phyloP scores from a whole-genome alignment of 306 rosid species.

The Psophocarpus tetragonolobus region DNA sequence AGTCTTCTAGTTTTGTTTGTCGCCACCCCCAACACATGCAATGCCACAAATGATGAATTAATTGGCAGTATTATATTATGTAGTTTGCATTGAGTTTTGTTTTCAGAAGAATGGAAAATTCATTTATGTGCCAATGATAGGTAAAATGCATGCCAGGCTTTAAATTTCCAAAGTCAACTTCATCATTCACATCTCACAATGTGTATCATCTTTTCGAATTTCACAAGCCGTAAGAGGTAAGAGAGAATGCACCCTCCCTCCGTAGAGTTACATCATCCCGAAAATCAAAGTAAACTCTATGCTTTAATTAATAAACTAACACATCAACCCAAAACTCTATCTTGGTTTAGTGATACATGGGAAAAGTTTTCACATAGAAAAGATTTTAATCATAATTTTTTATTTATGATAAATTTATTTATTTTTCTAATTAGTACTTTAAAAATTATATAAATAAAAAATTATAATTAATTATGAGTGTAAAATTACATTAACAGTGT shows the following conservation, averaged over 20 bases:
- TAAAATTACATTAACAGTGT: too few species aligned
- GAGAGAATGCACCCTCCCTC: not conserved
- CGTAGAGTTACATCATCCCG: not conserved
- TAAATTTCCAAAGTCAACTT: conserved; percentile 31
- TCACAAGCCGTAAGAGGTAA: not conserved
- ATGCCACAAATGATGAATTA: conserved; percentile 19
- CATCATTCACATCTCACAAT: not conserved
- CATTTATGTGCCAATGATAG: not conserved
- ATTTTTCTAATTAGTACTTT: too few species aligned
- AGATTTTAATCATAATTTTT: too few species aligned
- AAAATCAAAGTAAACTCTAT: not conserved
- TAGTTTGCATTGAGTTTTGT: conserved; percentile 20
- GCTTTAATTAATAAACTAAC: too few species aligned
- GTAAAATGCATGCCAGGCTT: not conserved
- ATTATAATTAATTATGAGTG: too few species aligned
- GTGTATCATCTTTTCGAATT: not conserved
- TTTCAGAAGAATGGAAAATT: conserved; percentile 10
- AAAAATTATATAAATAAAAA: too few species aligned
- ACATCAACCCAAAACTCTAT: too few species aligned
- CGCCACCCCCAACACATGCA: not conserved
- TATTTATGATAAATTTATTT: too few species aligned
- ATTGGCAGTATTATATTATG: conserved; percentile 1
- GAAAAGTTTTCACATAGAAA: too few species aligned
- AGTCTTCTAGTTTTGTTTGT: conserved; percentile 19
- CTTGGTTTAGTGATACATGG: too few species aligned